Evolutionary conservation across 176 grass and related monocot species (phyloP), one percentile per base, ranked within the genome.

Genomic region (Thalia dealbata): DNA sequence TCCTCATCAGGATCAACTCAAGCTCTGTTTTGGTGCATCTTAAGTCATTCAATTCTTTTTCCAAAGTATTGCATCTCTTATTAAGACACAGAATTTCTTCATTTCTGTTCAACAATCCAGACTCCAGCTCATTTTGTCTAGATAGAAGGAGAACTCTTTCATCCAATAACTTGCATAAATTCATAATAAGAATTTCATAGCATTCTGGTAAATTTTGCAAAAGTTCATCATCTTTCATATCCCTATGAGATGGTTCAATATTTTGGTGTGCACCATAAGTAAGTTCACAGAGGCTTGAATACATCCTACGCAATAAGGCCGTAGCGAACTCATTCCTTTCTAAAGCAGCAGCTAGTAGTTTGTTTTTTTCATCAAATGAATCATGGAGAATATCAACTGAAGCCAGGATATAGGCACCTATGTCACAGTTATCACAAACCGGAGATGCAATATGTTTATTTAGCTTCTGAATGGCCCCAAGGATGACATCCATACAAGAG

Each of bases 71-170:
- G 78, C 73, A 96, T 77, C 76, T 85, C 78, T 76, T 72, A 14
- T 70, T 88, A 61, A 92, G 78, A 42, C 86, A 87, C 83, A 90
- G 84, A 56, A 78, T 71, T 86, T 92, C 87, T 88, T 90, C 64
- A 59, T 81, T 86, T 92, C 90, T 92, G 72, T 60, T 77, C 50
- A 78, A 74, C 56, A 97, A 69, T 50, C 72, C 79, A 11, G 73
- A 80, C 62, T 97, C 87, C 65, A 97, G 64, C 32, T 86, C 85
- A 42, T 75, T 77, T 75, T 79, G 81, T 32, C 65, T 84, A 71
- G 87, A 78, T 82, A 81, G 68, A 52, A 86, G 55, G 50, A 58
- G 69, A 50, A 75, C 70, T 24, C 25, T 64, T 9, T 91, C 82
- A 58, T 82, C 78, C 73, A 97, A 76, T 30, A 92, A 61, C 65